A percentile compares a stretch with the other conserved stretches of the same genome.
Conservation (phyloP, 1,284 basidiomycete species). For the Microbotryum saponariae region DNA sequence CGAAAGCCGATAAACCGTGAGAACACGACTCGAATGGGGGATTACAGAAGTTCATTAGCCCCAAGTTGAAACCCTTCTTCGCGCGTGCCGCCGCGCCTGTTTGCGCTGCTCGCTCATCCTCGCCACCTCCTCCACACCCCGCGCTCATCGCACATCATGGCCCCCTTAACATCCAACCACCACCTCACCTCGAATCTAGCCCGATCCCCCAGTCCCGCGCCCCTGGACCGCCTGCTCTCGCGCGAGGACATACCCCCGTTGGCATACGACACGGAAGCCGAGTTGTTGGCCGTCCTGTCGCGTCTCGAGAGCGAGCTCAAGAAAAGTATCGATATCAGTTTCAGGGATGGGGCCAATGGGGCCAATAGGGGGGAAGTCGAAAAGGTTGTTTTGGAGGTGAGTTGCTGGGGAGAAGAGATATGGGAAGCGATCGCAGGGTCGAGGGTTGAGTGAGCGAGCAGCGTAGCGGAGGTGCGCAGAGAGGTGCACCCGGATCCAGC, state of each 20-base stretch:
- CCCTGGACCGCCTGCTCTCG: background rate
- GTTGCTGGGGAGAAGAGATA: background rate
- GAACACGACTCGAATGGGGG: too few relatives aligned
- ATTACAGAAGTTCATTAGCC: too few relatives aligned
- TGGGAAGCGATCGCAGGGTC: background rate
- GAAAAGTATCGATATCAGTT: background rate
- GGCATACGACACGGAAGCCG: conserved; percentile 19
- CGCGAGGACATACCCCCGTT: conserved; percentile 20
- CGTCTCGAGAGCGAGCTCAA: conserved; percentile 10
- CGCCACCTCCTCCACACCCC: too few relatives aligned
- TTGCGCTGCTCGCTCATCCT: too few relatives aligned
- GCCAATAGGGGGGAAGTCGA: conserved; percentile 2
- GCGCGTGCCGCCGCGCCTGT: too few relatives aligned
- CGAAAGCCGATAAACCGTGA: too few relatives aligned
- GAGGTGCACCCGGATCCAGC: background rate
- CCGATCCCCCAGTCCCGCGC: background rate
- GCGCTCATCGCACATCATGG: too few relatives aligned
- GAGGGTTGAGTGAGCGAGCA: background rate
- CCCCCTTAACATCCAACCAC: too few relatives aligned
- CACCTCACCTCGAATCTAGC: background rate
- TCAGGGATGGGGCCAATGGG: conserved; percentile 1
- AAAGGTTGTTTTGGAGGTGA: conserved; percentile 20
- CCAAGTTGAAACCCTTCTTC: too few relatives aligned
- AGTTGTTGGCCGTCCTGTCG: conserved; percentile 16
- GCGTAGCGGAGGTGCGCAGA: background rate